These are phyloP conservation scores for Colletotrichum gloeosporioides DNA, from an alignment of 2,329 filamentous ascomycete genomes.

Conservation along the genomic window DNA sequence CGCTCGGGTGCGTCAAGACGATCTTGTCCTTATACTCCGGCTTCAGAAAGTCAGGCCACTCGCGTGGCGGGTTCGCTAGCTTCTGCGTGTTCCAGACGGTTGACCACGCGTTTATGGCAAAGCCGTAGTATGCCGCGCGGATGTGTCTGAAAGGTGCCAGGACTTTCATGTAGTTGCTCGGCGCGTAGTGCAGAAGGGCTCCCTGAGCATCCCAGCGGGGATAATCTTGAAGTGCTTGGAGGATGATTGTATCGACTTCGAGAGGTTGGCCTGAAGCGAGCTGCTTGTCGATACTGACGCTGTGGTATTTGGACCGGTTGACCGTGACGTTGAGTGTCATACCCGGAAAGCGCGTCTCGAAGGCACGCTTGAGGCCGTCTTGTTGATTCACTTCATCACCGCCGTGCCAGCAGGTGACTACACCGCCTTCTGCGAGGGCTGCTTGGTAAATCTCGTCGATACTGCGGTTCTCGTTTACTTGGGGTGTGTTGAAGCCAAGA, in stretches of 20 bases:
- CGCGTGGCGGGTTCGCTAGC: conserved; percentile 36
- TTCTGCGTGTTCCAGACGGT: conserved; percentile 41
- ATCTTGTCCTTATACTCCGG: conserved; percentile 59
- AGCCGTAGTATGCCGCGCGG: conserved; percentile 44
- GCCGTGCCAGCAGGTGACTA: conserved; percentile 52
- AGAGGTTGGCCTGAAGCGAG: conserved; percentile 40
- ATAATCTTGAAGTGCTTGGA: conserved; percentile 59
- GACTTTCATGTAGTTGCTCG: conserved; percentile 46
- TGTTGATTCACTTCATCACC: conserved; percentile 50
- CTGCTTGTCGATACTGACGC: conserved; percentile 50
- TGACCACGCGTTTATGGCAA: conserved; percentile 41
- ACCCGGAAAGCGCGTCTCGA: conserved; percentile 51
- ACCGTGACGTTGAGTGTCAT: conserved; percentile 59
- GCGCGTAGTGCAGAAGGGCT: conserved; percentile 54
- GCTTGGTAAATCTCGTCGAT: conserved; percentile 56
- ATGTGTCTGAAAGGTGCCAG: conserved; percentile 42
- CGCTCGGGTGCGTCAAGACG: conserved; percentile 60
- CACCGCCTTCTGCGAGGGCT: conserved; percentile 51
- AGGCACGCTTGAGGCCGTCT: conserved; percentile 43
- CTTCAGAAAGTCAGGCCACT: conserved; percentile 48
- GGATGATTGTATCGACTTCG: conserved; percentile 50
- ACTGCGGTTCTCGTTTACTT: conserved; percentile 46
- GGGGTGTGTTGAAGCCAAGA: conserved; percentile 12
- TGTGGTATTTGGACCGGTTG: conserved; percentile 62
- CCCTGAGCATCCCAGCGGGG: conserved; percentile 55